Conservation (phyloP, 306 rosid species). For the Casuarina equisetifolia region DNA sequence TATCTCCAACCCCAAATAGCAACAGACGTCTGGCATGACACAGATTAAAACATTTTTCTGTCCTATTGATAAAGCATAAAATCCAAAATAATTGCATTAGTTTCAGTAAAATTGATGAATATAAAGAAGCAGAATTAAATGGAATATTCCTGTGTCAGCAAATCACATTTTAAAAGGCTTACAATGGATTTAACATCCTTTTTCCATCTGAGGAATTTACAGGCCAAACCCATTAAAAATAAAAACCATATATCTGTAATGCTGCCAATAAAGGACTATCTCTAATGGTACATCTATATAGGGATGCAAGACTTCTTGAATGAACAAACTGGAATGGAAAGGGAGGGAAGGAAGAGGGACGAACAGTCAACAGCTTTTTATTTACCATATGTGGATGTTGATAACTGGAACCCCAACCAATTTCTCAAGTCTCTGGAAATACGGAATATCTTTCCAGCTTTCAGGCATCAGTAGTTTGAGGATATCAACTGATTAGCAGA, state of each 20-base stretch:
- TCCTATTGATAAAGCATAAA: background rate
- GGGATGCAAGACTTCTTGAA: slow-evolving; percentile 10
- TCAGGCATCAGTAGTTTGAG: slow-evolving; percentile 83
- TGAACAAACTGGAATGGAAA: slow-evolving; percentile 7
- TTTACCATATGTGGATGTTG: slow-evolving; percentile 89
- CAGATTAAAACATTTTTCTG: background rate
- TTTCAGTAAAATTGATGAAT: background rate
- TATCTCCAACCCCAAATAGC: slow-evolving; percentile 5
- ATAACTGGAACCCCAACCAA: slow-evolving; percentile 95
- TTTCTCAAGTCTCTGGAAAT: slow-evolving; percentile 89
- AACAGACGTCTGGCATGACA: background rate
- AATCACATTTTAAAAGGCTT: slow-evolving; percentile 5
- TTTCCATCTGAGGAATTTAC: slow-evolving; percentile 11
- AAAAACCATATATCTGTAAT: slow-evolving; percentile 4
- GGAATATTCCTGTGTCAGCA: slow-evolving; percentile 6
- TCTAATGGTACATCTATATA: background rate
- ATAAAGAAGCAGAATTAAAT: slow-evolving; percentile 5
- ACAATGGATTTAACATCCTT: slow-evolving; percentile 7
- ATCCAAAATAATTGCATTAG: background rate
- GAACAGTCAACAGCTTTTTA: slow-evolving; percentile 1
- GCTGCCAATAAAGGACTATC: slow-evolving; percentile 9
- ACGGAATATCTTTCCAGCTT: slow-evolving; percentile 84
- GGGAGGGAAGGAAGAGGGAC: background rate
- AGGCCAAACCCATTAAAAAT: slow-evolving; percentile 17
- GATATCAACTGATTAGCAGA: slow-evolving; percentile 70